A percentile compares a stretch with the other conserved stretches of the same genome.
These are phyloP conservation scores for Wickerhamiella brachini DNA, from an alignment of 805 yeast species.

Conservation along the genomic window DNA sequence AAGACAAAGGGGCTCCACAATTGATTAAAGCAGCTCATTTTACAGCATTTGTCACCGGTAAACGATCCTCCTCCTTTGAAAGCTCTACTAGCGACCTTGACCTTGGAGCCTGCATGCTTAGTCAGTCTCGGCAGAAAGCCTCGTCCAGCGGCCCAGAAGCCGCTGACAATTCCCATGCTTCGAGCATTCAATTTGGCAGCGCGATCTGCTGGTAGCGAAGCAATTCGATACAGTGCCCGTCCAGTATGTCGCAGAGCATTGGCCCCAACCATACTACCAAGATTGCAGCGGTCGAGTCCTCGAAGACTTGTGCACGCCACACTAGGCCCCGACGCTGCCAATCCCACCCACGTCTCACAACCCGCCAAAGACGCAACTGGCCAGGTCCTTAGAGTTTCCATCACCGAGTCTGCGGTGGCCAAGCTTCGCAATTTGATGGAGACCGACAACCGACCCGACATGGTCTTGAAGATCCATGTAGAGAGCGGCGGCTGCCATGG, in stretches of 20 bases:
- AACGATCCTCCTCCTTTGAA: no score
- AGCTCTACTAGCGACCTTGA: no score
- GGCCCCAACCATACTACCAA: neutral
- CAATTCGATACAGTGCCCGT: neutral
- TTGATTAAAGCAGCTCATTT: no score
- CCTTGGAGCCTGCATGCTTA: no score
- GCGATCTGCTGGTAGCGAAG: neutral
- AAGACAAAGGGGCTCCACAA: no score
- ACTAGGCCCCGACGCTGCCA: conserved; percentile 14
- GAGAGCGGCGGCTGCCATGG: conserved; percentile 99
- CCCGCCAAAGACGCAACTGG: conserved; percentile 15
- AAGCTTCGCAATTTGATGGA: conserved; percentile 41
- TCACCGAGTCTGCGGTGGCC: conserved; percentile 16
- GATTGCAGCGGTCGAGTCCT: neutral
- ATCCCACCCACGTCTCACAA: conserved; percentile 12
- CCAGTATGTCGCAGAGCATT: neutral
- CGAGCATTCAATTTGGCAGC: neutral
- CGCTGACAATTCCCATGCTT: neutral
- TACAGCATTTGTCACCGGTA: no score
- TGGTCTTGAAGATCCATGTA: conserved; percentile 62
- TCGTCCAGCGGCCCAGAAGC: no score
- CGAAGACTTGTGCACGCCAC: conserved; percentile 5
- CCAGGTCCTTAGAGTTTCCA: conserved; percentile 12
- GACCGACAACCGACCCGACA: conserved; percentile 40
- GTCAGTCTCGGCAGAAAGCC: no score